Base-by-base conservation (phyloP, 257 asterid species). In the Eucommia ulmoides region DNA sequence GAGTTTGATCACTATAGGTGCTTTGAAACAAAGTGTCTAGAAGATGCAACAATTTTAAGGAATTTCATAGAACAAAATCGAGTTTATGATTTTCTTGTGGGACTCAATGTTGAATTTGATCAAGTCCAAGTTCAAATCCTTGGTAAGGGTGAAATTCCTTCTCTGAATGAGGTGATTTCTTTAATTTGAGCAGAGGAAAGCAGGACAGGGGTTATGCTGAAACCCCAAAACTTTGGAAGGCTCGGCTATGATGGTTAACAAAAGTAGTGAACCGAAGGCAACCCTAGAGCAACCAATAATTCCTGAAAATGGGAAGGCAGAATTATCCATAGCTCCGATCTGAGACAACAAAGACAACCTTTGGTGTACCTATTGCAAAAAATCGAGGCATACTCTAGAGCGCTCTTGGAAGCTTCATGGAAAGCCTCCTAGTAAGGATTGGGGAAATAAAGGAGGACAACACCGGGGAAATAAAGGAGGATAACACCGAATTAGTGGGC, bases 381-480 rank as follows among this genome's bases (percentile, higher is more conserved):
- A 29, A 12, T 29, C 38, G 8, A 5, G 38, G 5, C 35, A 22
- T 35, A 22, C 19, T 17, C 14, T 17, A 29, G 38, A 50, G 14
- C 3, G 20, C 11, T 50, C 33, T 50, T 50, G 29, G 54, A 50
- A 50, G 23, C 35, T 50, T 3, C 26, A 50, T 23, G 54, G 54
- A 50, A 50, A 50, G 12, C 38, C 38, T 5, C 38, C 38, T 29
- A 29, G 38, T 12, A 29, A 12, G 12, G 38, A 29, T 5, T 29
- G 38, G 54, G 54, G 23, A 20, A 50, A 50, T 20, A 50, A 22
- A 50, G 25, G 23, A 18, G 9, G 19, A 2, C 19, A 10, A 18
- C 24, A 12, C n/a, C 22, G 20, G 35, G 23, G 23, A 20, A 50
- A 50, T 20, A 50, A 22, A 50, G 25, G 23, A 18, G 9, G 19